Evolutionary conservation across 2,329 filamentous ascomycete species (phyloP), one percentile per base, ranked within the genome.

Genomic region (Penicillium sp.): DNA sequence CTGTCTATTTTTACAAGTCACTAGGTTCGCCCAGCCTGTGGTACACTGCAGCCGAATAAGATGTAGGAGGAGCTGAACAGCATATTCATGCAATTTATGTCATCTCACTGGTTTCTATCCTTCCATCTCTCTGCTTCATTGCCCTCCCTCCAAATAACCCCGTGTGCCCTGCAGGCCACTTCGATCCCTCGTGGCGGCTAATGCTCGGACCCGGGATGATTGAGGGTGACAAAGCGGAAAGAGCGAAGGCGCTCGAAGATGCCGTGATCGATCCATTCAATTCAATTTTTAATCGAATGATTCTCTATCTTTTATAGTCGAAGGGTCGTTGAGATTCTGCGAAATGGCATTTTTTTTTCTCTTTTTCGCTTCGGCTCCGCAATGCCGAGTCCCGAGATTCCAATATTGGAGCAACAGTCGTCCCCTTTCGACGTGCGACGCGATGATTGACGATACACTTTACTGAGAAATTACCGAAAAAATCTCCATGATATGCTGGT

Each of bases 111-210:
- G 18, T 18, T 13, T 10, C 1, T 2, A 35, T 2, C 6, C 19
- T 16, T 44, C 14, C 16, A 7, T 31, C 13, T 31, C n/a, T 35
- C 46, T 14, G 4, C 27, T 35, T 19, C 16, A 35, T 19, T 49
- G n/a, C 27, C 27, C 22, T 35, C 24, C 5, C 44, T 33, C 10
- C 13, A 14, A 19, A 49, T 5, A 18, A 14, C 31, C n/a, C 46
- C 46, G 31, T 49, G 31, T 49, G 46, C 10, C 6, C 51, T 44
- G 41, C 51, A 54, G 51, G 39, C 41, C 27, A 22, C 6, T 44
- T 9, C 39, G 39, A 44, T 35, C 31, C 51, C 51, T 54, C 51
- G 51, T 54, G 51, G 51, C 51, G 39, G 41, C 51, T 46, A 44
- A 39, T 44, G 43, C 43, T 31, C 43, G 51, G 51, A 24, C 40